Evolutionary conservation across 1,284 basidiomycete genomes (phyloP).

Genomic region (Malassezia dermatis): DNA sequence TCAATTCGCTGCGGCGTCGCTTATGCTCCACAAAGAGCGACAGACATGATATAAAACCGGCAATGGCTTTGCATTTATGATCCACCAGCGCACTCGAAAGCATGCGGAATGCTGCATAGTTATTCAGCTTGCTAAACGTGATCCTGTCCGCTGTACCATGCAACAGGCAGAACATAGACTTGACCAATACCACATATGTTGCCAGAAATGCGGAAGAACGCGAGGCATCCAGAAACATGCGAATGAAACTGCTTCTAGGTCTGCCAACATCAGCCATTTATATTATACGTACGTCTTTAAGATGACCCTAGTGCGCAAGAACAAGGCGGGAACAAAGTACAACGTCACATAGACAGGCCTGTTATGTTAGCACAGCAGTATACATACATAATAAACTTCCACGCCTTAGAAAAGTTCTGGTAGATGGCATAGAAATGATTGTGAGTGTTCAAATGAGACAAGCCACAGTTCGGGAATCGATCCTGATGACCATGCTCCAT

Average conservation of each 20-base stretch:
- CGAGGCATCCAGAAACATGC: conserved; percentile 62
- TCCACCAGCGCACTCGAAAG: background rate
- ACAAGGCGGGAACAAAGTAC: conserved; percentile 65
- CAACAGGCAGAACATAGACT: conserved; percentile 71
- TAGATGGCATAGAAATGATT: conserved; percentile 61
- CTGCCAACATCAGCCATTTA: background rate
- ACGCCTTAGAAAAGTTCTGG: conserved; percentile 66
- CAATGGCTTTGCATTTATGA: conserved; percentile 56
- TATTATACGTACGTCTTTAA: conserved; percentile 19
- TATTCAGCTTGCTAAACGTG: background rate
- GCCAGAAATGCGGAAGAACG: conserved; percentile 82
- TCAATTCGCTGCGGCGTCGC: conserved; percentile 67
- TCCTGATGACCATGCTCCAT: conserved; percentile 27
- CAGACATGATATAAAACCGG: conserved; percentile 66
- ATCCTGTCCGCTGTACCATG: conserved; percentile 54
- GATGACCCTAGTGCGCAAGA: conserved; percentile 40
- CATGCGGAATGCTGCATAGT: conserved; percentile 1
- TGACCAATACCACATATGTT: conserved; percentile 72
- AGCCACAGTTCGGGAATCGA: conserved; percentile 24
- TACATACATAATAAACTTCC: conserved; percentile 12
- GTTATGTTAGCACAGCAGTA: background rate
- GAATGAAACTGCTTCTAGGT: conserved; percentile 35
- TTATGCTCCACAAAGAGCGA: conserved; percentile 79
- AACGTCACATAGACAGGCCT: conserved; percentile 66
- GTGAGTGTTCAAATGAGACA: conserved; percentile 70